Conservation (phyloP, 805 yeast genomes). For the Ogataea corticis region DNA sequence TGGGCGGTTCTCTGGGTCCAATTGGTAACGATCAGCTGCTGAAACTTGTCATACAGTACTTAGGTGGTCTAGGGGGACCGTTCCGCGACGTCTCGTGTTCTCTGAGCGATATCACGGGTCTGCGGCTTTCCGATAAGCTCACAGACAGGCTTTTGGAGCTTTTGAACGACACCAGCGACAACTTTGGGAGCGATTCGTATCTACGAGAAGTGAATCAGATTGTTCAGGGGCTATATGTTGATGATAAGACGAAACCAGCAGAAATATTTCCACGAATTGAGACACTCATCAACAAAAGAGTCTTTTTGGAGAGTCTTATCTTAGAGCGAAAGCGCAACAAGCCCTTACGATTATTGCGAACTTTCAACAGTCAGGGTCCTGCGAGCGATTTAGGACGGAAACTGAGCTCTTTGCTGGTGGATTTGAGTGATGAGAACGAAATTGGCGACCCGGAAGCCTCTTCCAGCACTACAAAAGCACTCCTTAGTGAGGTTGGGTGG, state of each 20-base stretch:
- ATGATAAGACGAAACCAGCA: background rate
- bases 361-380: slow-evolving; percentile 9
- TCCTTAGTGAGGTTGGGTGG: slow-evolving; percentile 23
- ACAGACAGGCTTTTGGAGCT: slow-evolving; percentile 8
- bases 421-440: slow-evolving; percentile 28
- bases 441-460: background rate
- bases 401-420: slow-evolving; percentile 23
- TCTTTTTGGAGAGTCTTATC: slow-evolving; percentile 42
- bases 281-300: slow-evolving; percentile 41
- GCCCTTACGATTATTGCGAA: slow-evolving; percentile 41
- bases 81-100: slow-evolving; percentile 15
- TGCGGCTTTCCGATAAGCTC: slow-evolving; percentile 16
- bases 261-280: slow-evolving; percentile 18
- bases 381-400: slow-evolving; percentile 11
- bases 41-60: slow-evolving; percentile 23
- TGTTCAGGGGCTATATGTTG: background rate
- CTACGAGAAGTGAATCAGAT: slow-evolving; percentile 6
- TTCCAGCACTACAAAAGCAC: slow-evolving; percentile 7
- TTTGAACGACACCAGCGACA: slow-evolving; percentile 7
- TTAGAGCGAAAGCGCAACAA: slow-evolving; percentile 30
- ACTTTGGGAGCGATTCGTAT: slow-evolving; percentile 7
- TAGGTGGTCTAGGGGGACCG: slow-evolving; percentile 18
- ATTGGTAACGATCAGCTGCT: slow-evolving; percentile 21
- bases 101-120: slow-evolving; percentile 17
- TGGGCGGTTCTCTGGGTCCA: slow-evolving; percentile 3